Evolutionary conservation across 257 asterid species (phyloP).

Genomic region (Penstemon newberryi): DNA sequence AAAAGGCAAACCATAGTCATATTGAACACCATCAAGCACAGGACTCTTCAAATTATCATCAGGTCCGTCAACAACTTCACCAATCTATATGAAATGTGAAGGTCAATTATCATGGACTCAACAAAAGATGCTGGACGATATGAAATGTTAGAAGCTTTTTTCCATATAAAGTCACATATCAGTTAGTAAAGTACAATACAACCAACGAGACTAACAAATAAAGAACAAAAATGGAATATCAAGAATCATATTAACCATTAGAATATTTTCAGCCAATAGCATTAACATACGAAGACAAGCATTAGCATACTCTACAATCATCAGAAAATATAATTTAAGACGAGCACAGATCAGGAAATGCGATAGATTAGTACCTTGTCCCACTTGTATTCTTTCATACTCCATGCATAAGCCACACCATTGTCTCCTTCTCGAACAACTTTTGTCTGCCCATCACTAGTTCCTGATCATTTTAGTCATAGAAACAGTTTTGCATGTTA

Average conservation of each 20-base stretch:
- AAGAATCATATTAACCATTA: conserved; percentile 9
- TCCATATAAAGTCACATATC: conserved; percentile 16
- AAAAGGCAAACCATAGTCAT: conserved; percentile 71
- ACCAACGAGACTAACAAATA: conserved; percentile 8
- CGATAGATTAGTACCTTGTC: conserved; percentile 62
- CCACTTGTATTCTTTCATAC: conserved; percentile 79
- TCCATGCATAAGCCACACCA: conserved; percentile 98
- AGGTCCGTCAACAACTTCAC: conserved; percentile 98
- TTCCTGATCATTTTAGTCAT: conserved; percentile 56
- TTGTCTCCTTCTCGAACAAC: conserved; percentile 96
- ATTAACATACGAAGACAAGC: neutral
- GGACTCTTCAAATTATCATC: conserved; percentile 60
- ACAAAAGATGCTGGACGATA: conserved; percentile 8
- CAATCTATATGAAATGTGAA: conserved; percentile 54
- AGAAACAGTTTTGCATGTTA: conserved; percentile 25
- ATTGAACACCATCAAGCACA: conserved; percentile 64
- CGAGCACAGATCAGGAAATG: conserved; percentile 15
- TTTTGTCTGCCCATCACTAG: conserved; percentile 93
- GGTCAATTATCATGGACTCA: conserved; percentile 13
- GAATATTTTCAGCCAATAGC: conserved; percentile 3
- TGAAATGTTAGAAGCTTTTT: conserved; percentile 12
- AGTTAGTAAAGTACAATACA: conserved; percentile 6
- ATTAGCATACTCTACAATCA: conserved; percentile 8
- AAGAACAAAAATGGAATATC: neutral
- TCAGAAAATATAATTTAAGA: conserved; percentile 2